These are phyloP conservation scores for Botryobasidium botryosum DNA, from an alignment of 768 basidiomycete species.

Conservation along the genomic window DNA sequence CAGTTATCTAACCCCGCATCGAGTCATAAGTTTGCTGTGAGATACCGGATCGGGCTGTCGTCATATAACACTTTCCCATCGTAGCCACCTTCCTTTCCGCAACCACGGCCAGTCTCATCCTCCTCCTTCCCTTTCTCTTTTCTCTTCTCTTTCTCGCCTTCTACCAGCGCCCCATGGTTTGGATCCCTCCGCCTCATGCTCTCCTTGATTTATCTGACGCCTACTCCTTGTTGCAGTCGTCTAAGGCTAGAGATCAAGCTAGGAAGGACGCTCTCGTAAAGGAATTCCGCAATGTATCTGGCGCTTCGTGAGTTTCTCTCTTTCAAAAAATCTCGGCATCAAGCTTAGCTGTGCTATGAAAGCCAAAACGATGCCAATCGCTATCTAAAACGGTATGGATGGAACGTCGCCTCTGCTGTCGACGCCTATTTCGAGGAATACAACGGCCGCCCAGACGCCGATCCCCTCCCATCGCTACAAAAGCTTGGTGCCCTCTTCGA, in stretches of 20 bases:
- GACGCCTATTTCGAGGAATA: constrained; percentile 18
- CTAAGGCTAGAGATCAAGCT: constrained; percentile 2
- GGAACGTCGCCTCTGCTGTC: constrained; percentile 12
- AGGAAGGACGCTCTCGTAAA: constrained; percentile 8
- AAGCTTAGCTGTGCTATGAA: no score
- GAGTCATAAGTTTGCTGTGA: no score
- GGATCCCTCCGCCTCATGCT: background rate
- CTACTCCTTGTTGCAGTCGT: background rate
- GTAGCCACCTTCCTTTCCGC: background rate
- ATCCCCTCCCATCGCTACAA: constrained; percentile 13
- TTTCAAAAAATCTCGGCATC: background rate
- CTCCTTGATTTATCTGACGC: background rate
- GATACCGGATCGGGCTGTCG: no score
- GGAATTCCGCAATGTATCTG: background rate
- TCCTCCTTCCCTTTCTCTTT: background rate
- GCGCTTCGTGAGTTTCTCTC: constrained; percentile 1
- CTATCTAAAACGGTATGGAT: constrained; percentile 10
- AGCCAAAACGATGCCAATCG: constrained; percentile 9
- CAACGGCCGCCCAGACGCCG: constrained; percentile 9
- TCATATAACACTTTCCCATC: no score
- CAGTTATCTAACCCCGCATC: no score
- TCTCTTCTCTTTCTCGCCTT: background rate
- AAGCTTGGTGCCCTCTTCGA: constrained; percentile 45
- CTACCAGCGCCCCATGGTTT: background rate
- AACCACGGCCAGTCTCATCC: background rate